Conservation (phyloP, 176 grass and related monocot genomes). For the Aegilops bicornis region DNA sequence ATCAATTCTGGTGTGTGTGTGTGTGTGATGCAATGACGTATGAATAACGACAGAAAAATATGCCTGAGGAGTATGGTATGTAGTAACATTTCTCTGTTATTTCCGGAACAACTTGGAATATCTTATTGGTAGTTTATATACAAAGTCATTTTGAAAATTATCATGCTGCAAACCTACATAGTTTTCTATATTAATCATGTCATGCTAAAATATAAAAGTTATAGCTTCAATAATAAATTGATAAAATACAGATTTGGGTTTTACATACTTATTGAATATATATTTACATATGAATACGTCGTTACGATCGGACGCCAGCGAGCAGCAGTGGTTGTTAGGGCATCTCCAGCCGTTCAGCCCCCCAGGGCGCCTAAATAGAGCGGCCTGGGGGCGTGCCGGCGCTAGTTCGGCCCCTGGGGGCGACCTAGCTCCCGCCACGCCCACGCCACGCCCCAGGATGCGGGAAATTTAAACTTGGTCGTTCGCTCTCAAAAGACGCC, state of each 20-base stretch:
- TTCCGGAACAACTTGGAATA: slow-evolving; percentile 17
- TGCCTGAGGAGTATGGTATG: slow-evolving; percentile 96
- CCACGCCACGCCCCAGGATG: no score
- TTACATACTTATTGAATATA: neutral
- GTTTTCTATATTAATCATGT: neutral
- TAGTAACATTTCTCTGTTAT: slow-evolving; percentile 17
- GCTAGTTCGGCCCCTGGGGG: no score
- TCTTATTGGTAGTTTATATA: neutral
- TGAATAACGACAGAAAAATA: slow-evolving; percentile 94
- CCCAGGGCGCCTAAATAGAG: no score
- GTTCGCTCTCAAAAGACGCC: no score
- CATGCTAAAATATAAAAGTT: neutral
- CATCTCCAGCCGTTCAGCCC: no score
- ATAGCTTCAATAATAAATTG: neutral
- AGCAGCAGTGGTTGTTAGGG: slow-evolving; percentile 70
- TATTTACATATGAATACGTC: slow-evolving; percentile 13
- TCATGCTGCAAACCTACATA: neutral
- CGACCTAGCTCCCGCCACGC: no score
- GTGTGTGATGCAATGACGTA: slow-evolving; percentile 95
- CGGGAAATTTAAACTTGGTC: no score
- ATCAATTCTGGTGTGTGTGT: slow-evolving; percentile 74
- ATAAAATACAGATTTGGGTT: neutral
- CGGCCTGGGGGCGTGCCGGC: no score
- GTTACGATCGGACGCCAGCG: slow-evolving; percentile 57
- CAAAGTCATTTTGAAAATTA: neutral